Base-by-base conservation (phyloP, 2,329 filamentous ascomycete species). In the Cytospora chrysosperma region DNA sequence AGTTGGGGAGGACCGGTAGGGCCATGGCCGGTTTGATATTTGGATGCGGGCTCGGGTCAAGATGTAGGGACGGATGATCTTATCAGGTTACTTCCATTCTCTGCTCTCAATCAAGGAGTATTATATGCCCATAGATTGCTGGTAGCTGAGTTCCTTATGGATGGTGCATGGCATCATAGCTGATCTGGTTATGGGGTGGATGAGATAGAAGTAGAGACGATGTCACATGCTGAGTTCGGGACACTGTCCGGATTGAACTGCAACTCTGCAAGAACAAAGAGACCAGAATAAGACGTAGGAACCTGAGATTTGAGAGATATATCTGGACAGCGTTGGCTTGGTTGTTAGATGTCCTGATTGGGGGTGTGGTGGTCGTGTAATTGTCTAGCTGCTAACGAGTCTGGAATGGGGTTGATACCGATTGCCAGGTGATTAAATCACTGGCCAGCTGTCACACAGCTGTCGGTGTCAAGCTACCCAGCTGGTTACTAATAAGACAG, bases 1-100 rank as follows among this genome's bases (percentile, higher is more conserved):
- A 73, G 71, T 79, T 83, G 61, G 85, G 80, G 8, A 82, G 75
- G 24, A 80, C 73, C 24, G 80, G 78, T 59, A 79, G 78, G 34
- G 82, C 76, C 81, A 85, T 85, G 32, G 49, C 68, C 52, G 56
- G 40, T 3, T 10, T 43, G 26, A 5, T 19, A 24, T 32, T 4
- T 9, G n/a, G 51, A 1, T 51, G 24, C 21, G 8, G 24, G 58
- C 4, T 47, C 26, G 26, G 50, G 6, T 47, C 30, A 40, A 26
- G n/a, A 21, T 28, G 34, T 12, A 24, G 49, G 8, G 15, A 40
- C 5, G 37, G 37, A n/a, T 19, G 17, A 8, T n/a, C 37, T 19
- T n/a, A 6, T 40, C 50, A 47, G 58, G 50, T 27, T 17, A 15
- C n/a, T 26, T 26, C 37, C 37, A 40, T 40, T 40, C 37, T 40